Evolutionary conservation across 2,329 filamentous ascomycete genomes (phyloP).

Genomic region (Fusarium cyanostomum): DNA sequence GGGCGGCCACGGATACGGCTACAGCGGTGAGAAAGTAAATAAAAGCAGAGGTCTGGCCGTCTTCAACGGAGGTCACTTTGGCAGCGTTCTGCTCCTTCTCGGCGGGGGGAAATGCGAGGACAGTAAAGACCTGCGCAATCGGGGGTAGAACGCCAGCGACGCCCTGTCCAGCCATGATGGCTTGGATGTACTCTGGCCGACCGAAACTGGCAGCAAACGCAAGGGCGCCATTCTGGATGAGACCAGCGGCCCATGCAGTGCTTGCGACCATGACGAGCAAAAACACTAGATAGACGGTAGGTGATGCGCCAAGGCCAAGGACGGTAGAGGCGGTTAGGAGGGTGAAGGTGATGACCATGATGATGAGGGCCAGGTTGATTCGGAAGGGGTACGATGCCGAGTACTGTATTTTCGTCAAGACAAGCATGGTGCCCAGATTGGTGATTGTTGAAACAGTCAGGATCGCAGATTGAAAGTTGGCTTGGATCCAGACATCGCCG

Average conservation of each 20-base stretch:
- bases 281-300: conserved; percentile 79
- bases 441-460: conserved; percentile 86
- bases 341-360: conserved; percentile 81
- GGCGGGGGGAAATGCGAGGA: conserved; percentile 65
- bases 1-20: conserved; percentile 72
- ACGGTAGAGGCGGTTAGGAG: conserved; percentile 84
- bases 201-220: conserved; percentile 90
- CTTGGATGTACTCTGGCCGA: conserved; percentile 89
- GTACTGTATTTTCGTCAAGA: conserved; percentile 82
- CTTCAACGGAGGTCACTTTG: conserved; percentile 33
- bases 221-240: conserved; percentile 94
- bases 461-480: conserved; percentile 90
- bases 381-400: conserved; percentile 88
- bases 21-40: conserved; percentile 92
- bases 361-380: conserved; percentile 78
- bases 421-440: conserved; percentile 78
- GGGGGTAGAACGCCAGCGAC: conserved; percentile 91
- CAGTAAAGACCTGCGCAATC: conserved; percentile 85
- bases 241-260: conserved; percentile 81
- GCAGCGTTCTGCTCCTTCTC: conserved; percentile 39
- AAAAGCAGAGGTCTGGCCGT: conserved; percentile 72
- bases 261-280: conserved; percentile 81
- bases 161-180: conserved; percentile 94
- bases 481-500: conserved; percentile 73
- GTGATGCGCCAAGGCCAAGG: conserved; percentile 68